Percentiles rank a stretch among this genome's conserved stretches.
phyloP scores from a whole-genome alignment of 306 rosid genomes.

The Vachellia pachyceras region DNA sequence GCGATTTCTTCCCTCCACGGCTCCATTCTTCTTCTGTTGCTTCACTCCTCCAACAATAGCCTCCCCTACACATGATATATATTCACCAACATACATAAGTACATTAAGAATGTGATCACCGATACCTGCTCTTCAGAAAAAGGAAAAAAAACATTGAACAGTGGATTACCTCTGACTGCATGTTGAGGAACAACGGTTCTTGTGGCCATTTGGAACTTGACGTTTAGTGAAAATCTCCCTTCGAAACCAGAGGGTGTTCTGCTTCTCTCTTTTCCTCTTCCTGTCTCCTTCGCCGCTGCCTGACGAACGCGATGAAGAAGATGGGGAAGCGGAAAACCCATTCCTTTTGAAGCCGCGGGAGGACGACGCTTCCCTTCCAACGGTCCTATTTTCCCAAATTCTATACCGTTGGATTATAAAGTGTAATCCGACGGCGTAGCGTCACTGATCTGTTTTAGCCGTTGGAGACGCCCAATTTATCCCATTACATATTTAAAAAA shows the following conservation, averaged over 20 bases:
- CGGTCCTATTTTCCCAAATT: conserved; percentile 6
- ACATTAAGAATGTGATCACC: neutral
- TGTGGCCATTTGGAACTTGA: conserved; percentile 10
- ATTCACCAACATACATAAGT: neutral
- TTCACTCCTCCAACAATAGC: neutral
- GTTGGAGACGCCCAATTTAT: neutral
- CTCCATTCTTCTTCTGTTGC: conserved; percentile 20
- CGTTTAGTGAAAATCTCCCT: neutral
- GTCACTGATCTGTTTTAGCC: neutral
- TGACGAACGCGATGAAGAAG: neutral
- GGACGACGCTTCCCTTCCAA: conserved; percentile 20
- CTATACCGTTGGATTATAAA: conserved; percentile 5
- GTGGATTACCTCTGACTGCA: conserved; percentile 1
- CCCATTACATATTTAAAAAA: neutral
- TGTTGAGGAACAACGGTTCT: conserved; percentile 6
- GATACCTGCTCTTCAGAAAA: neutral
- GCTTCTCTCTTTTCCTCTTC: neutral
- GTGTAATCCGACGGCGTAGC: neutral
- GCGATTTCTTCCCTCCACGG: neutral
- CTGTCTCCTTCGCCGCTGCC: no score
- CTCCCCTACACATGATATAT: neutral
- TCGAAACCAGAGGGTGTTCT: neutral
- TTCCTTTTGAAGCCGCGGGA: conserved; percentile 1
- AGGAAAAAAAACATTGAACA: neutral
- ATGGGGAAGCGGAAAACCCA: neutral